These are phyloP conservation scores for Pythium sp. DNA, from an alignment of 352 stramenopile species.

Conservation along the genomic window DNA sequence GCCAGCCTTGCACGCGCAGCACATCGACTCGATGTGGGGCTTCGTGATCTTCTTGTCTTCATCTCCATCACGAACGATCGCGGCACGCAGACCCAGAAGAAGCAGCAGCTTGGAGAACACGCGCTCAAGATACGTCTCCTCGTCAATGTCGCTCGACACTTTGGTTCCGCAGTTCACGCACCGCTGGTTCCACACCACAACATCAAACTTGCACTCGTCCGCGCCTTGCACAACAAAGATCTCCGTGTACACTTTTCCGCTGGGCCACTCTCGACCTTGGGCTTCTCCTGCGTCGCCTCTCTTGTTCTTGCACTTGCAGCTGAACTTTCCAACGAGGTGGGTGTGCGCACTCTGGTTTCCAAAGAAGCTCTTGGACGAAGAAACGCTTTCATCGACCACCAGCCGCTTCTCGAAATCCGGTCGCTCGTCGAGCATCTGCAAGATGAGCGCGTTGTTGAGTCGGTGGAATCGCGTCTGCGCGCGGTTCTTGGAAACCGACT, in stretches of 20 bases:
- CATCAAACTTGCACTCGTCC: constrained; percentile 20
- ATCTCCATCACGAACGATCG: not conserved
- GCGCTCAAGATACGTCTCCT: constrained; percentile 20
- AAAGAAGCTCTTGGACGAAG: not conserved
- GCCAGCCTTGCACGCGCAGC: constrained; percentile 22
- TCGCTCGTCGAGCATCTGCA: constrained; percentile 1
- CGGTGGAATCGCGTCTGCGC: constrained; percentile 9
- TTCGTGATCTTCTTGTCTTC: constrained; percentile 14
- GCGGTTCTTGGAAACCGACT: not conserved
- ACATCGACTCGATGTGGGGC: constrained; percentile 23
- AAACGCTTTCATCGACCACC: not conserved
- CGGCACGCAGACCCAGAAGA: constrained; percentile 16
- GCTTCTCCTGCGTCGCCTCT: not conserved
- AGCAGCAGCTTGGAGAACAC: constrained; percentile 26
- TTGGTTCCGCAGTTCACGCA: constrained; percentile 20
- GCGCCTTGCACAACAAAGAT: constrained; percentile 17
- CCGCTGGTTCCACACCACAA: constrained; percentile 25
- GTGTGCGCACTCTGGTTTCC: not conserved
- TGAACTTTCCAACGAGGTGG: constrained; percentile 5
- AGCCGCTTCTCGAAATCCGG: constrained; percentile 1
- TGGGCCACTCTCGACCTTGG: constrained; percentile 9
- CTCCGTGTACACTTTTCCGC: constrained; percentile 23
- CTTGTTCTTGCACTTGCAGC: not conserved
- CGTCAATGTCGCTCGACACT: constrained; percentile 16
- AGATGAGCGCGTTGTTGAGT: constrained; percentile 2